These are phyloP conservation scores for Scheffersomyces amazonensis DNA, from an alignment of 805 yeast species.

Conservation along the genomic window DNA sequence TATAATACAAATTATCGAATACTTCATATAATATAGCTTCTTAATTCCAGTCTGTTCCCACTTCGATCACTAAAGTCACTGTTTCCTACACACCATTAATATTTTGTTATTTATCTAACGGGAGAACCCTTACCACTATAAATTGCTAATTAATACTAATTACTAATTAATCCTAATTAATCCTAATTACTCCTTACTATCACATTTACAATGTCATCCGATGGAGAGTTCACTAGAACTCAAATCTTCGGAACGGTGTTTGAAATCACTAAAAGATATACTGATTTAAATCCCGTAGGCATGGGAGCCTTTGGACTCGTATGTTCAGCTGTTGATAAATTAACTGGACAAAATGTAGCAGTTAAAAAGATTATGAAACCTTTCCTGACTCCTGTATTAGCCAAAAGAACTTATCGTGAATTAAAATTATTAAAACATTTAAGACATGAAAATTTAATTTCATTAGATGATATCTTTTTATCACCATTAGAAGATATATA, in stretches of 20 bases:
- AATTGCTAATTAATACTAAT: too few species aligned
- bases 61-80: too few species aligned
- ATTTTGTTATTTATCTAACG: too few species aligned
- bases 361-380: conserved; percentile 98
- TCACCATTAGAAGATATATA: conserved; percentile 94
- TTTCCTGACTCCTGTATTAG: conserved; percentile 88
- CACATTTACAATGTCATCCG: conserved; percentile 35
- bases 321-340: conserved; percentile 90
- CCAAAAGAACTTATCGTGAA: conserved; percentile 96
- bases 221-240: conserved; percentile 60
- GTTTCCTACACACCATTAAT: too few species aligned
- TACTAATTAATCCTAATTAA: too few species aligned
- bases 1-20: too few species aligned
- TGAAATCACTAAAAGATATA: conserved; percentile 86
- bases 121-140: too few species aligned
- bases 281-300: conserved; percentile 94
- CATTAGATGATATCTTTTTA: conserved; percentile 88
- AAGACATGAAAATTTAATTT: conserved; percentile 90
- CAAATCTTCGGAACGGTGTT: conserved; percentile 95
- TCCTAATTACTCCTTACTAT: too few species aligned
- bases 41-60: too few species aligned
- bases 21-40: too few species aligned
- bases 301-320: conserved; percentile 99
- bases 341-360: conserved; percentile 91
- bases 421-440: conserved; percentile 88